Percentiles rank a stretch among this genome's conserved stretches.
Evolutionary conservation across 768 basidiomycete species (phyloP).

Genomic region (Boletus barrowsii): DNA sequence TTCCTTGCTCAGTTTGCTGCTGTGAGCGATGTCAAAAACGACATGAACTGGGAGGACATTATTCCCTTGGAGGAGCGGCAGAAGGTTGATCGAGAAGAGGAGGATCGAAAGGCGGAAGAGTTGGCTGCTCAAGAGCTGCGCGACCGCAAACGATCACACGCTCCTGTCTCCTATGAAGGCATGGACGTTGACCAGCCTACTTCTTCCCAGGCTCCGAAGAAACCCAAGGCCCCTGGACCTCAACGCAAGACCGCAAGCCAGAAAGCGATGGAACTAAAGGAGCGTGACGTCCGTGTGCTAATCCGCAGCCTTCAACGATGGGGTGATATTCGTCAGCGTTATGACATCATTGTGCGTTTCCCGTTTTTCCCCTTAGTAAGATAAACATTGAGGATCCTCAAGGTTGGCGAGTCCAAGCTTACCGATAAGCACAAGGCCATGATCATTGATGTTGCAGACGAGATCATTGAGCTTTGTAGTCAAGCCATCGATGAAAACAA

Average conservation of each 20-base stretch:
- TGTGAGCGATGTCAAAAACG: slow-evolving; percentile 97
- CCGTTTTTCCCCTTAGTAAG: neutral
- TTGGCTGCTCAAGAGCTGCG: slow-evolving; percentile 63
- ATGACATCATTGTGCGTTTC: slow-evolving; percentile 83
- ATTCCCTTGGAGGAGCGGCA: slow-evolving; percentile 91
- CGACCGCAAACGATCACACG: slow-evolving; percentile 79
- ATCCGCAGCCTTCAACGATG: slow-evolving; percentile 95
- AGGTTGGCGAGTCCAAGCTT: slow-evolving; percentile 89
- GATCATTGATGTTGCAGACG: slow-evolving; percentile 88
- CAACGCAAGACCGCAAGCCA: slow-evolving; percentile 89
- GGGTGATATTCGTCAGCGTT: slow-evolving; percentile 95
- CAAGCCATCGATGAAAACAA: slow-evolving; percentile 84
- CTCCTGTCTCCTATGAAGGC: slow-evolving; percentile 86
- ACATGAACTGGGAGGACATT: slow-evolving; percentile 99
- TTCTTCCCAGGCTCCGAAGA: slow-evolving; percentile 62
- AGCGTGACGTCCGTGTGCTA: slow-evolving; percentile 92
- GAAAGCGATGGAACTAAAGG: slow-evolving; percentile 95
- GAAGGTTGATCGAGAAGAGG: slow-evolving; percentile 79
- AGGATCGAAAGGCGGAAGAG: slow-evolving; percentile 71
- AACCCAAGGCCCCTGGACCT: slow-evolving; percentile 67
- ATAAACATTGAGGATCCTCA: slow-evolving; percentile 3
- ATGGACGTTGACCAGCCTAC: slow-evolving; percentile 84
- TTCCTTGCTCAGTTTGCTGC: slow-evolving; percentile 95
- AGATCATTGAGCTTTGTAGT: slow-evolving; percentile 83
- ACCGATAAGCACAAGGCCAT: slow-evolving; percentile 92